Evolutionary conservation across 768 basidiomycete species (phyloP).

Genomic region (Trametes maxima): DNA sequence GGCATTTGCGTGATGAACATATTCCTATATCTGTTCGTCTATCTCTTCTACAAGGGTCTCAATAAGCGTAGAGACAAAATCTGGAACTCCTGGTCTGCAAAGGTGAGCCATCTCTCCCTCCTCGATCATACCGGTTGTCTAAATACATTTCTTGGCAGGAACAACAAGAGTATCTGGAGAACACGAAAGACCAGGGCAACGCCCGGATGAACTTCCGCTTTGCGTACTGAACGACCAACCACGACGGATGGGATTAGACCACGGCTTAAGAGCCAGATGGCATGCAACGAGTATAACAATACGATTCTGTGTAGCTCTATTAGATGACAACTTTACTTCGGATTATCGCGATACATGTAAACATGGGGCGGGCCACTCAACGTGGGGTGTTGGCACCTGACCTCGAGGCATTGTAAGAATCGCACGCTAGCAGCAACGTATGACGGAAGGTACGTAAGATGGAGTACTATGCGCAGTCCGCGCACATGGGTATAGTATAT

Average conservation of each 20-base stretch:
- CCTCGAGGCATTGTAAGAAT: too few relatives aligned
- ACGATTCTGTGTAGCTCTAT: slow-evolving; percentile 4
- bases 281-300: background rate
- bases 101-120: slow-evolving; percentile 26
- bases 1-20: slow-evolving; percentile 57
- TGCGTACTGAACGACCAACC: slow-evolving; percentile 43
- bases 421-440: background rate
- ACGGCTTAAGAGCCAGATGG: background rate
- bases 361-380: too few relatives aligned
- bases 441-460: background rate
- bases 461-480: background rate
- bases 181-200: slow-evolving; percentile 62
- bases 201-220: slow-evolving; percentile 66
- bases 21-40: slow-evolving; percentile 50
- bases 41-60: slow-evolving; percentile 56
- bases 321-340: background rate
- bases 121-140: background rate
- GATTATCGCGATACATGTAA: background rate
- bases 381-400: too few relatives aligned
- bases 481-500: background rate
- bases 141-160: slow-evolving; percentile 39
- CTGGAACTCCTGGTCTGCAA: slow-evolving; percentile 52
- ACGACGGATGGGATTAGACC: background rate
- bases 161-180: slow-evolving; percentile 60
- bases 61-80: slow-evolving; percentile 52